phyloP scores from a whole-genome alignment of 768 basidiomycete species.

The Postia placenta region DNA sequence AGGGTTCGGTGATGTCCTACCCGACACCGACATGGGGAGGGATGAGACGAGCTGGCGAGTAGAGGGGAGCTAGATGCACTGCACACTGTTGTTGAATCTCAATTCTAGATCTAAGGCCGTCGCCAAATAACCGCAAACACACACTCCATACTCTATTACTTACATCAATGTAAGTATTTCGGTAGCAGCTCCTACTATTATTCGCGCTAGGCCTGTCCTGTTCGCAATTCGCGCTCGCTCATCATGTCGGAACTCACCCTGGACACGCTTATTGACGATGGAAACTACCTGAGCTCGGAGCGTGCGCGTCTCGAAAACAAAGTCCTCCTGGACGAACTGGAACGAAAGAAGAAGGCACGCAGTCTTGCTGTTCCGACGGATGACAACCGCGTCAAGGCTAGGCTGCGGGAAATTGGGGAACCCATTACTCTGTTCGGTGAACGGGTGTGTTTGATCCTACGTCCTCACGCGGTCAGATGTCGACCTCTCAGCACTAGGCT shows the following conservation, averaged over 20 bases:
- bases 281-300: constrained; percentile 67
- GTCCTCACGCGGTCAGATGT: no score
- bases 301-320: constrained; percentile 76
- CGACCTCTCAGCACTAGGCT: no score
- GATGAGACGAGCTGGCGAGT: not conserved
- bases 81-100: not conserved
- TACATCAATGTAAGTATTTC: no score
- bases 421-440: constrained; percentile 98
- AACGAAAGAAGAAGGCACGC: constrained; percentile 93
- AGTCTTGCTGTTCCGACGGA: constrained; percentile 95
- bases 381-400: constrained; percentile 85
- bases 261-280: constrained; percentile 75
- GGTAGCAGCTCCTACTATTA: not conserved
- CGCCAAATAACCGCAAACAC: constrained; percentile 5
- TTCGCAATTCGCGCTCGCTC: no score
- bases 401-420: constrained; percentile 89
- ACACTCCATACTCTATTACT: no score
- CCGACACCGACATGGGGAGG: constrained; percentile 10
- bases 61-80: not conserved
- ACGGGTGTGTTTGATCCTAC: constrained; percentile 82
- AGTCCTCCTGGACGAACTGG: constrained; percentile 90
- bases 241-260: constrained; percentile 70
- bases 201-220: not conserved
- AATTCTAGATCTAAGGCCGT: constrained; percentile 1
- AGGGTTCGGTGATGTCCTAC: constrained; percentile 8